Evolutionary conservation across 192 early-diverging fungal genomes (phyloP), one percentile per base, ranked within the genome.

Genomic region (Radiomyces spectabilis): DNA sequence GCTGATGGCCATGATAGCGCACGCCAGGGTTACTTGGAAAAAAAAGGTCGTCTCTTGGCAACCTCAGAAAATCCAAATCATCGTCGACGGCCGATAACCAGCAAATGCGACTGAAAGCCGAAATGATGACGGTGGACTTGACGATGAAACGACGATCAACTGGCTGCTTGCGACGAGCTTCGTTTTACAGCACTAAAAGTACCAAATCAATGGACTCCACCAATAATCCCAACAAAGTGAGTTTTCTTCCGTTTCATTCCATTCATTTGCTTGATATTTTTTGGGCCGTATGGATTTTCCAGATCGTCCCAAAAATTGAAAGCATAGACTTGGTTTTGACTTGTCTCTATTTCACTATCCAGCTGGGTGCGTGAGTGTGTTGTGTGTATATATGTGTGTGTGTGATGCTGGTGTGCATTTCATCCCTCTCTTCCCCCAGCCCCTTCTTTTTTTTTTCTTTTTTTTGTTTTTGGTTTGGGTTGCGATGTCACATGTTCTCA

Each of bases 141-240:
- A 53, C 51, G 21, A 21, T 62, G 31, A 66, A 66, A 40, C 56
- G 64, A 38, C 50, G 64, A 27, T 66, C 64, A 0, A 66, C 64
- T 9, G 64, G 64, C 5, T 59, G 57, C 41, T 38, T 66, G 22
- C 41, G 52, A 13, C 41, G 57, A 51, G 30, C 52, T 18, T 57
- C 54, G 21, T 42, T 53, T 15, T 43, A 51, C 40, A 37, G 24
- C 8, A 33, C 41, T 40, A 42, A 51, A 41, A 48, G 46, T 31
- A 48, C 46, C 5, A 42, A 42, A 41, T 37, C 52, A 5, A 41
- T 25, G 22, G 9, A 10, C 18, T 10, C 3, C 42, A 4, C 42
- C 3, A 2, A 26, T 15, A 43, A 31, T 39, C 31, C 21, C 15
- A 43, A 58, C 24, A 50, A 41, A 32, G 5, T 35, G 5, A 35